Evolutionary conservation across 257 asterid species (phyloP), one percentile per base, ranked within the genome.

Genomic region (Cinchona pubescens): DNA sequence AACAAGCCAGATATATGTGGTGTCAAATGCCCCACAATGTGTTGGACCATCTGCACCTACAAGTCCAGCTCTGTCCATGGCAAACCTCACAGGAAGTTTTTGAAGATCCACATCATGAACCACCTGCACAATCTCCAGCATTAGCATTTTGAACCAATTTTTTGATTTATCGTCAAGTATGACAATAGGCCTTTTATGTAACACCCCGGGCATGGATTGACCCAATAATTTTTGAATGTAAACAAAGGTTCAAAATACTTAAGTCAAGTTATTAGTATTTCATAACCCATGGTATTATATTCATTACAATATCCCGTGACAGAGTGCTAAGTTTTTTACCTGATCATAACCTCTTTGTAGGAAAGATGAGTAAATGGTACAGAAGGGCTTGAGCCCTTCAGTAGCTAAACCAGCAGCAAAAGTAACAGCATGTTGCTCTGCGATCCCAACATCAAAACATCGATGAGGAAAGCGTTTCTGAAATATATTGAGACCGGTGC

Each of bases 31-130:
- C 4, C 96, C 96, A 69, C 88, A 85, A 62, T 90, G 93, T 6
- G 96, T 90, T 15, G 93, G 92, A 19, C 93, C 96, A 69, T 90
- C 96, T 0, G 96, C 96, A 0, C 96, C 96, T 0, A 90, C 92
- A 0, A 88, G 83, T 21, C 96, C 96, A 10, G 96, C 93, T 78
- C 96, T 60, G 73, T 90, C 96, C 90, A 88, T 87, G 3, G 90
- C 84, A 71, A 90, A 88, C 43, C 96, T 76, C 62, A 90, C 93
- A 0, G 96, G 92, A 29, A 88, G 88, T 42, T 87, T 90, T 64
- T 90, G 93, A 43, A 90, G 90, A 69, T 90, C 96, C 5, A 90
- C 96, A 58, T 90, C 96, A 73, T 90, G 96, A 59, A 85, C 91
- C 76, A 90, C 95, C 87, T 86, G 81, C 61, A 61, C 18, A 58